These are phyloP conservation scores for Camillea tinctor DNA, from an alignment of 2,329 filamentous ascomycete genomes.

Conservation along the genomic window DNA sequence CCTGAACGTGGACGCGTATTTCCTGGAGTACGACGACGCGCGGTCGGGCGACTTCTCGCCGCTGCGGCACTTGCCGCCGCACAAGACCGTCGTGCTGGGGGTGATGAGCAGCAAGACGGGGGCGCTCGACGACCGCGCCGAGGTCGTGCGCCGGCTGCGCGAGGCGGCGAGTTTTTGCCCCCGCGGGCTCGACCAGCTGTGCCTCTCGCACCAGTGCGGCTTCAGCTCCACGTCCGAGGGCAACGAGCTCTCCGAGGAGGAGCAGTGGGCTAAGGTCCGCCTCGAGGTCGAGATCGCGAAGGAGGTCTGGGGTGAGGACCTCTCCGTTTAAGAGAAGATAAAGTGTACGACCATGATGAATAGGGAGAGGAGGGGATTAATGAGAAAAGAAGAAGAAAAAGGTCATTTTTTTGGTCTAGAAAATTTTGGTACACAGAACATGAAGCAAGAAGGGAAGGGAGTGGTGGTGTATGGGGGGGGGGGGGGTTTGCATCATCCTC, in stretches of 20 bases:
- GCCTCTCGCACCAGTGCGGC: constrained; percentile 57
- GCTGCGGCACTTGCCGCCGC: constrained; percentile 50
- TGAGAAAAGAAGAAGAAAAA: neutral
- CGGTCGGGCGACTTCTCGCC: constrained; percentile 55
- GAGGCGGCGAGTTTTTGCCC: constrained; percentile 48
- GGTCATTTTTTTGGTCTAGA: neutral
- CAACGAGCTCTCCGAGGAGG: constrained; percentile 53
- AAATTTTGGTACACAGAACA: neutral
- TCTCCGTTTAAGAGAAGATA: constrained; percentile 21
- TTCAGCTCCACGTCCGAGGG: constrained; percentile 57
- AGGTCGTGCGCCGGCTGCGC: constrained; percentile 39
- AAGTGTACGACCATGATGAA: neutral
- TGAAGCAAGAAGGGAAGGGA: neutral
- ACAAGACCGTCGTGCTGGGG: constrained; percentile 56
- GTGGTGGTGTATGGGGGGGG: neutral
- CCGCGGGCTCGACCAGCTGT: constrained; percentile 53
- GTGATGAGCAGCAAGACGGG: constrained; percentile 57
- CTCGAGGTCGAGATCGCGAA: constrained; percentile 57
- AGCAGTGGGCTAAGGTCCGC: constrained; percentile 58
- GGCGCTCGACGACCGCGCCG: constrained; percentile 49
- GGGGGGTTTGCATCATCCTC: neutral
- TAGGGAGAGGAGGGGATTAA: neutral
- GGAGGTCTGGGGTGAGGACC: constrained; percentile 53
- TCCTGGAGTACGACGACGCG: constrained; percentile 59
- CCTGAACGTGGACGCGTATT: constrained; percentile 57